Evolutionary conservation across 139 green algal species (phyloP).

Genomic region (Parachlorella kessleri): DNA sequence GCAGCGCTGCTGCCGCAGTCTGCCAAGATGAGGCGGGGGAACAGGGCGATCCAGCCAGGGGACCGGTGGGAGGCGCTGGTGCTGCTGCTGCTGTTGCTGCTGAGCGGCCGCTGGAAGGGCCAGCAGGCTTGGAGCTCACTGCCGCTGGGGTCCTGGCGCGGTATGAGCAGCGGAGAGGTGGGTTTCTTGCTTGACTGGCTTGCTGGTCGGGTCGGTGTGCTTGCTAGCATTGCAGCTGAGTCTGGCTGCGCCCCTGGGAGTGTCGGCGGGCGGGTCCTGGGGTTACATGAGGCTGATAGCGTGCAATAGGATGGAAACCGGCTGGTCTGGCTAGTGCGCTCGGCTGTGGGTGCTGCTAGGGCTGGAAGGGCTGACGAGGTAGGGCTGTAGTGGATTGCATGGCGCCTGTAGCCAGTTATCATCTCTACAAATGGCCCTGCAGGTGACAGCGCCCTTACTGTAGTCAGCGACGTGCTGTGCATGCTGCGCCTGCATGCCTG

Average conservation of each 20-base stretch:
- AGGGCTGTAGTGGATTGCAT: background rate
- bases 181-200: no score
- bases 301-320: background rate
- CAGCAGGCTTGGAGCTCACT: background rate
- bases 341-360: background rate
- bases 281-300: background rate
- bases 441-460: background rate
- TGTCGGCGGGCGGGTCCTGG: background rate
- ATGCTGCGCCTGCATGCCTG: background rate
- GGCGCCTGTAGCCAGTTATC: no score
- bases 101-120: no score
- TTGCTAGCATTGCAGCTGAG: no score
- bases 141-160: background rate
- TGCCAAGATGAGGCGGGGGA: no score
- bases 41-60: no score
- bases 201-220: no score
- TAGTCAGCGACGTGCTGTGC: background rate
- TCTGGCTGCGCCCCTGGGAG: background rate
- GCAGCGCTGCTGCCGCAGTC: no score
- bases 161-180: background rate
- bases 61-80: no score
- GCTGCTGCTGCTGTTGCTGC: no score
- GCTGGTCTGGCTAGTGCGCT: background rate
- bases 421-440: no score
- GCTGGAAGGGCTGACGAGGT: no score